These are phyloP conservation scores for Pseudotsuga menziesii DNA, from an alignment of 75 land plant species.

Conservation along the genomic window DNA sequence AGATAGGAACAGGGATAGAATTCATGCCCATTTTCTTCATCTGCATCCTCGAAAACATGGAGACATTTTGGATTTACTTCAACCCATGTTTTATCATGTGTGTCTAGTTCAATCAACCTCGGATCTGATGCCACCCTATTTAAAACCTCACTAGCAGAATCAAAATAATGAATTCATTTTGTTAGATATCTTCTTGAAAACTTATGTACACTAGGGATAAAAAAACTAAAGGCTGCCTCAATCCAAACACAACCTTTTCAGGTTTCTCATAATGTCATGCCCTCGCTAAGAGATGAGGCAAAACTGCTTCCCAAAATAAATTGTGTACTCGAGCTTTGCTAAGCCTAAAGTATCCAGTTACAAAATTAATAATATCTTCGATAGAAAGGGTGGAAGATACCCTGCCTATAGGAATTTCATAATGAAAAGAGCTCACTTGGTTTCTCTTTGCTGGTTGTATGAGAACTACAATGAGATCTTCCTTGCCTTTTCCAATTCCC, in stretches of 20 bases:
- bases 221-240: slow-evolving; percentile 44
- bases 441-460: no score
- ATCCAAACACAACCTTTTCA: neutral
- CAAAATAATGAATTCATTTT: slow-evolving; percentile 64
- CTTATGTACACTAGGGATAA: slow-evolving; percentile 52
- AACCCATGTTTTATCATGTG: slow-evolving; percentile 15
- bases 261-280: no score
- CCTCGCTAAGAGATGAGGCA: no score
- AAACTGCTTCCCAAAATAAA: no score
- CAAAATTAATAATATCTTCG: no score
- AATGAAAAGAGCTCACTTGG: no score
- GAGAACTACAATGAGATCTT: no score
- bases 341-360: no score
- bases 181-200: slow-evolving; percentile 55
- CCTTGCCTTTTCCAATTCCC: no score
- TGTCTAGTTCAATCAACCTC: slow-evolving; percentile 46
- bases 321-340: no score
- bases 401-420: no score
- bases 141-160: slow-evolving; percentile 61
- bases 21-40: slow-evolving; percentile 9
- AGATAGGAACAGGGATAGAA: slow-evolving; percentile 28
- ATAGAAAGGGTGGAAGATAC: no score
- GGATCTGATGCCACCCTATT: slow-evolving; percentile 57
- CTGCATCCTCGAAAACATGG: neutral
- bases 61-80: slow-evolving; percentile 12